Base-by-base conservation (phyloP, 805 yeast species). In the Candida nemodendra region DNA sequence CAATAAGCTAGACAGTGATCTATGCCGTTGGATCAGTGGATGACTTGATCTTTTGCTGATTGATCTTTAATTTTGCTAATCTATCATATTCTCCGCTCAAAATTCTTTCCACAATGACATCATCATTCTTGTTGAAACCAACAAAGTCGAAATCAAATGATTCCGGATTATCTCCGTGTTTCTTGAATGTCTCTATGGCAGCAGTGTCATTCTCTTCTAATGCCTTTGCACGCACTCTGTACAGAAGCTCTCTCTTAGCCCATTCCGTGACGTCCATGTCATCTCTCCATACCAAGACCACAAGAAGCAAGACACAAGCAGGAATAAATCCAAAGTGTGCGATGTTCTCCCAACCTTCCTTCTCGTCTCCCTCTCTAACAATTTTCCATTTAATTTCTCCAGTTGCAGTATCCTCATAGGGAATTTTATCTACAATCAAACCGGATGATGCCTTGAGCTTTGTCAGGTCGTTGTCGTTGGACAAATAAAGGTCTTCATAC, bases 291-390 rank as follows among this genome's bases (percentile, higher is more conserved):
- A 74, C 50, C 42, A 73, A 62, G 14, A 73, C 62, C 26, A 70
- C 78, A 37, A 79, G 68, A 31, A 84, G 64, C 47, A 79, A 67
- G 33, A 77, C 66, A 56, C 83, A 68, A 18, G 80, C 78, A 14
- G 95, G 95, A 42, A 86, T 74, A 48, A 82, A 83, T 38, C 81
- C 67, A 61, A 74, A 81, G 65, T 81, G 85, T 53, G 81, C 79
- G 38, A 84, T 70, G 47, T 70, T 69, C 59, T 87, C 95, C 95
- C 95, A 86, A 33, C 95, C 95, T 66, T 86, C 95, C 56, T 79
- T 79, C 53, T 75, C 79, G 37, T 81, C 76, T 11, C 59, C 62
- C 57, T 79, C 88, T 45, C 93, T 73, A 31, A 87, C 79, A 39
- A 85, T 66, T 52, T 78, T 74, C 95, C 93, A 86, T 54, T 79